A percentile compares a stretch with the other conserved stretches of the same genome.
These are phyloP conservation scores for Sindora glabra DNA, from an alignment of 306 rosid species.

Conservation along the genomic window DNA sequence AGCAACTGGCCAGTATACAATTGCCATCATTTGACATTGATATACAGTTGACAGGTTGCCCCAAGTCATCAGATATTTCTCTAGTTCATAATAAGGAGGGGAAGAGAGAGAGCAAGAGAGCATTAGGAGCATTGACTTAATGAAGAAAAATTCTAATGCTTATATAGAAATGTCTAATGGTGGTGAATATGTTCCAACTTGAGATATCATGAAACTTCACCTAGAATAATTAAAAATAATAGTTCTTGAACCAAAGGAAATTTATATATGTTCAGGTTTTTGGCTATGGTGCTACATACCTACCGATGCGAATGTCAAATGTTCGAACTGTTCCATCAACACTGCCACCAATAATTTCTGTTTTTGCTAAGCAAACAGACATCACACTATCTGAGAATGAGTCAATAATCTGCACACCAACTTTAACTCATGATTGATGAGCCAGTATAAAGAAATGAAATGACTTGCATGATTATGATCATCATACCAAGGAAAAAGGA, in stretches of 20 bases:
- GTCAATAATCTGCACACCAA: slow-evolving; percentile 66
- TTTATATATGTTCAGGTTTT: neutral
- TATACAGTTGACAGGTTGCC: slow-evolving; percentile 90
- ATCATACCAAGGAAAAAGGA: neutral
- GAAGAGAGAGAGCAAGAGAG: too few relatives aligned
- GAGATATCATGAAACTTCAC: neutral
- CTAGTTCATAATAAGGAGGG: slow-evolving; percentile 34
- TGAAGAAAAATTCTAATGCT: neutral
- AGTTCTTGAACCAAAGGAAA: neutral
- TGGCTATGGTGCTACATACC: slow-evolving; percentile 27
- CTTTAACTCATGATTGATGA: slow-evolving; percentile 16
- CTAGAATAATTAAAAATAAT: neutral
- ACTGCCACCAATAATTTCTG: slow-evolving; percentile 83
- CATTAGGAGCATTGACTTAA: neutral
- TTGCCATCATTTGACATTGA: slow-evolving; percentile 91
- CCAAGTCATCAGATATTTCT: slow-evolving; percentile 70
- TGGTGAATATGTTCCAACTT: neutral
- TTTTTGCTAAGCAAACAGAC: slow-evolving; percentile 82
- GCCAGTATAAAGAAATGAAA: slow-evolving; percentile 8
- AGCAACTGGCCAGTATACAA: slow-evolving; percentile 75
- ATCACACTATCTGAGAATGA: slow-evolving; percentile 79
- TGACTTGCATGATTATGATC: neutral
- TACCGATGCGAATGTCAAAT: slow-evolving; percentile 79
- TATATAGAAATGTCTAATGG: neutral
- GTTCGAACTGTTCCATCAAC: slow-evolving; percentile 95